Percentiles rank a stretch among this genome's conserved stretches.
Evolutionary conservation across 176 grass and related monocot genomes (phyloP).

Genomic region (Hsuehochloa calcarea): DNA sequence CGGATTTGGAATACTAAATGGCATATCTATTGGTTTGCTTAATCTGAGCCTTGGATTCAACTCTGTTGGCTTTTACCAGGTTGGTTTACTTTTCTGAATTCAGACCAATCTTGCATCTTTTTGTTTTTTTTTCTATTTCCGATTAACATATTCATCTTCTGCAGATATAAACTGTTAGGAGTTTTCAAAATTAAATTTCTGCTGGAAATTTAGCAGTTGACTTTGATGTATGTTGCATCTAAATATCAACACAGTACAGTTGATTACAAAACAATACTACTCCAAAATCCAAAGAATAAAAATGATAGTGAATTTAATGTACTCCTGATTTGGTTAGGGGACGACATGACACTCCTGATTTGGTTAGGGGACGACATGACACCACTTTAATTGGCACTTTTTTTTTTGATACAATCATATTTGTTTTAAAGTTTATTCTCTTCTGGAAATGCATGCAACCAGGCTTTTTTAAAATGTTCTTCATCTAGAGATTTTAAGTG

Average conservation of each 20-base stretch:
- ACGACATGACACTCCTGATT: neutral
- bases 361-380: neutral
- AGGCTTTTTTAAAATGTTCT: slow-evolving; percentile 8
- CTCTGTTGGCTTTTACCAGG: slow-evolving; percentile 77
- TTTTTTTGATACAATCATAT: neutral
- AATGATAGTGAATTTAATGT: neutral
- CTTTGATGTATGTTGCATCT: neutral
- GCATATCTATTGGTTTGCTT: slow-evolving; percentile 66
- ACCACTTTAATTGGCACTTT: neutral
- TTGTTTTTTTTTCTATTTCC: neutral
- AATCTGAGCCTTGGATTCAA: slow-evolving; percentile 75
- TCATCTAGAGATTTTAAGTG: neutral
- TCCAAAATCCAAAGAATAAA: neutral
- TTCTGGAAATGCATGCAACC: neutral
- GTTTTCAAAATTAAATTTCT: neutral
- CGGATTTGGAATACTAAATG: slow-evolving; percentile 66
- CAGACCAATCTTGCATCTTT: neutral
- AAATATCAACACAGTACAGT: neutral
- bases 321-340: neutral
- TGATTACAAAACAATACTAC: neutral
- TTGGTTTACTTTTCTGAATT: neutral
- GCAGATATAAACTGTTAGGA: neutral
- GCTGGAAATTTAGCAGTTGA: neutral
- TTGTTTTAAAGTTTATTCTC: neutral
- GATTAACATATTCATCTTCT: neutral